Conservation (phyloP, 2,329 filamentous ascomycete genomes). For the Penicillium sp. region DNA sequence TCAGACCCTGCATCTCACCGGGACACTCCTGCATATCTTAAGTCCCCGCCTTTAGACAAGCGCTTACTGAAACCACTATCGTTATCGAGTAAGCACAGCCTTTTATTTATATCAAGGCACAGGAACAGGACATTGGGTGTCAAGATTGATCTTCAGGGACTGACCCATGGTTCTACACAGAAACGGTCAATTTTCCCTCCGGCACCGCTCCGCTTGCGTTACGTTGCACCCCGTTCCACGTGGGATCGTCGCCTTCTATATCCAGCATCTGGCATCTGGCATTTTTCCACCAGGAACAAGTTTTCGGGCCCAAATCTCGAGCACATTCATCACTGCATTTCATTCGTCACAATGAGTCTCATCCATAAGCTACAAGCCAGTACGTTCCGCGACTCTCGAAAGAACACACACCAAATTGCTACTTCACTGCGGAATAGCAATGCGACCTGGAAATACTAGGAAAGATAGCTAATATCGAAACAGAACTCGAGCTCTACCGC, state of each 20-base stretch:
- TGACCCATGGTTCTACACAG: conserved; percentile 11
- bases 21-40: neutral
- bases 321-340: conserved; percentile 1
- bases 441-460: conserved; percentile 15
- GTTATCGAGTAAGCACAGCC: neutral
- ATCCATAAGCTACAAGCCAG: conserved; percentile 52
- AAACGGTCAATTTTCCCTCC: conserved; percentile 1
- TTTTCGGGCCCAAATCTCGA: neutral
- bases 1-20: neutral
- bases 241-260: conserved; percentile 5
- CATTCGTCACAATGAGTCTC: conserved; percentile 45
- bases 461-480: conserved; percentile 51
- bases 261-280: neutral
- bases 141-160: neutral
- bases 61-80: conserved; percentile 3
- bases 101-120: neutral
- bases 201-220: conserved; percentile 1
- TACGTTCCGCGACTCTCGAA: conserved; percentile 31
- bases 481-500: conserved; percentile 83
- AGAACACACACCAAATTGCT: neutral
- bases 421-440: neutral
- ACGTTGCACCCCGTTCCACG: neutral
- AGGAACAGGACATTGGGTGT: neutral
- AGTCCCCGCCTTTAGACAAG: neutral
- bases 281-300: neutral